Evolutionary conservation across 192 early-diverging fungal species (phyloP), one percentile per base, ranked within the genome.

Genomic region (Coemansia sp.): DNA sequence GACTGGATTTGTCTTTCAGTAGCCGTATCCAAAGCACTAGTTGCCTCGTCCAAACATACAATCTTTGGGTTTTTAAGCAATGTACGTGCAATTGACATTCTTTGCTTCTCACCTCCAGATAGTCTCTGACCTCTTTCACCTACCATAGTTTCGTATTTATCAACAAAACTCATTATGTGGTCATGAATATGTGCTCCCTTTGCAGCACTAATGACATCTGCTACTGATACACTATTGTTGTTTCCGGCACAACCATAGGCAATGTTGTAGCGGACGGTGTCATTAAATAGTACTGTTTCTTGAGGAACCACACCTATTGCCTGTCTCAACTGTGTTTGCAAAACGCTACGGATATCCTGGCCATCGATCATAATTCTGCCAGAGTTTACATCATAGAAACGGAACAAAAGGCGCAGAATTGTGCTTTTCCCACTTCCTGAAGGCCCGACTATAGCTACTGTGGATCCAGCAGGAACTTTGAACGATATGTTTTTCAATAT

Each of bases 241-340:
- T 24, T 26, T 19, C 72, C 69, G 0, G 78, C 72, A 11, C 66
- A 61, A 15, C 87, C 89, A 64, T 97, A 98, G 17, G 85, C 85
- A 62, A 98, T 95, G 69, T 98, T 98, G 80, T 93, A 95, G 36
- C 78, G 80, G 50, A 98, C 85, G 15, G 92, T 88, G 46, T 97
- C 91, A 67, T 98, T 98, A 76, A 98, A 98, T 18, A 97, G 79
- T 1, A 97, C 92, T 11, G 94, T 95, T 64, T 97, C 94, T 67
- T 92, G 85, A 14, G 95, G 94, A 14, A 98, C 95, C 19, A 97
- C 91, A 18, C 94, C 94, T 46, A 98, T 90, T 9, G 84, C 79
- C 36, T 80, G 80, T 41, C 88, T 82, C 52, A 81, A 72, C 53
- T 81, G 83, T 13, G 58, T 55, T 46, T 83, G 64, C 20, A 74